A percentile compares a stretch with the other conserved stretches of the same genome.
Conservation (phyloP, 148 eudicot species). For the Arbutus unedo region DNA sequence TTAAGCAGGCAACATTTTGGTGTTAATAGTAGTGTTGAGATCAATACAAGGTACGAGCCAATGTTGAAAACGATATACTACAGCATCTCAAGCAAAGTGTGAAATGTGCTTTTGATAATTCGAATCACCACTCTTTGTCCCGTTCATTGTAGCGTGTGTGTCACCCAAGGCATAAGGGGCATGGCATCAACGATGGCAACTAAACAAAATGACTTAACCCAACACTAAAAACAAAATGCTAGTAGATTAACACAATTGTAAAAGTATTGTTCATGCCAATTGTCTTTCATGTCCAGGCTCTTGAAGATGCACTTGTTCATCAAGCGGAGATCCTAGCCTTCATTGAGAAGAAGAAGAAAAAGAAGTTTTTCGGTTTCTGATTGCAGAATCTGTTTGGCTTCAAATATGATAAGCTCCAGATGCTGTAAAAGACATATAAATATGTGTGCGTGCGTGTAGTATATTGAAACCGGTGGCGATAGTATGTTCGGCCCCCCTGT, state of each 20-base stretch:
- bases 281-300: slow-evolving; percentile 46
- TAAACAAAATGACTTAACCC: no score
- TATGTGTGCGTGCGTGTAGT: not conserved
- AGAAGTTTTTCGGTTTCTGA: slow-evolving; percentile 48
- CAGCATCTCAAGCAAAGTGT: not conserved
- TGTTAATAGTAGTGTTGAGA: not conserved
- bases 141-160: no score
- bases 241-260: not conserved
- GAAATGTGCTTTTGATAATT: not conserved
- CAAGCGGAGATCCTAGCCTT: slow-evolving; percentile 69
- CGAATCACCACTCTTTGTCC: not conserved
- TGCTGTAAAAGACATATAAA: not conserved
- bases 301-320: slow-evolving; percentile 54
- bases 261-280: not conserved
- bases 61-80: not conserved
- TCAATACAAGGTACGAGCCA: not conserved
- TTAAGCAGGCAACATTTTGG: not conserved
- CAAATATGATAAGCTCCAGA: not conserved
- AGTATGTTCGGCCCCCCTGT: slow-evolving; percentile 21
- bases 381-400: not conserved
- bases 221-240: not conserved
- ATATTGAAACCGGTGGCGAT: slow-evolving; percentile 20
- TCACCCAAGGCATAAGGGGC: no score
- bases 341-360: slow-evolving; percentile 89
- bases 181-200: no score